Percentiles rank a stretch among this genome's conserved stretches.
Evolutionary conservation across 345 rosid species (phyloP).

Genomic region (Boechera stricta): DNA sequence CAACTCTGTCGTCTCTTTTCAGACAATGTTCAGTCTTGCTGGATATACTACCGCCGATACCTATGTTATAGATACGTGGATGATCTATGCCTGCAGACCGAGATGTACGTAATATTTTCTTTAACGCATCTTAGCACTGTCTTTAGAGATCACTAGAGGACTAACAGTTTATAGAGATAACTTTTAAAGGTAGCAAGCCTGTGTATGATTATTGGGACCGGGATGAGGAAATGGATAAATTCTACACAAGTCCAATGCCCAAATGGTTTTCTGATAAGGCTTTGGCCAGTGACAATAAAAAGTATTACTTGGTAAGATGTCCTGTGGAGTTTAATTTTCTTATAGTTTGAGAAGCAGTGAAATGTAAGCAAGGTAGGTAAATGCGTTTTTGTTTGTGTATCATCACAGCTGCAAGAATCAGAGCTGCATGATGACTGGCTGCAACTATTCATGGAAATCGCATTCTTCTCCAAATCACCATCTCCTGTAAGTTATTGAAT

Average conservation of each 20-base stretch:
- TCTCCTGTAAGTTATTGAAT: slow-evolving; percentile 1
- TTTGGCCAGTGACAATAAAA: background rate
- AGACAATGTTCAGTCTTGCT: background rate
- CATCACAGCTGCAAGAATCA: slow-evolving; percentile 23
- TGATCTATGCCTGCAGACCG: background rate
- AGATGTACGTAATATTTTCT: slow-evolving; percentile 1
- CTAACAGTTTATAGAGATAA: slow-evolving; percentile 3
- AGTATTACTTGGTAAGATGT: slow-evolving; percentile 20
- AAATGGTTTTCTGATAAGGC: slow-evolving; percentile 26
- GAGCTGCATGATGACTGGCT: slow-evolving; percentile 30
- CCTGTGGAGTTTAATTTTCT: background rate
- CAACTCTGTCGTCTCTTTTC: background rate
- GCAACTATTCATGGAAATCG: slow-evolving; percentile 9
- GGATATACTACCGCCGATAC: background rate
- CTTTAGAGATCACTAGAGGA: background rate
- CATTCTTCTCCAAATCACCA: background rate
- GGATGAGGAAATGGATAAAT: background rate
- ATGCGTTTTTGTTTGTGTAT: background rate
- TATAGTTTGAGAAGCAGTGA: slow-evolving; percentile 1
- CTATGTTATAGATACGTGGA: background rate
- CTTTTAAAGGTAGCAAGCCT: background rate
- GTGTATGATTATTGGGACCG: background rate
- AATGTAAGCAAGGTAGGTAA: background rate
- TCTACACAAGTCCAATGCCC: background rate
- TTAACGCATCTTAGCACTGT: background rate